Base-by-base conservation (phyloP, 2,329 filamentous ascomycete species). In the Penicillium sclerotiorum region DNA sequence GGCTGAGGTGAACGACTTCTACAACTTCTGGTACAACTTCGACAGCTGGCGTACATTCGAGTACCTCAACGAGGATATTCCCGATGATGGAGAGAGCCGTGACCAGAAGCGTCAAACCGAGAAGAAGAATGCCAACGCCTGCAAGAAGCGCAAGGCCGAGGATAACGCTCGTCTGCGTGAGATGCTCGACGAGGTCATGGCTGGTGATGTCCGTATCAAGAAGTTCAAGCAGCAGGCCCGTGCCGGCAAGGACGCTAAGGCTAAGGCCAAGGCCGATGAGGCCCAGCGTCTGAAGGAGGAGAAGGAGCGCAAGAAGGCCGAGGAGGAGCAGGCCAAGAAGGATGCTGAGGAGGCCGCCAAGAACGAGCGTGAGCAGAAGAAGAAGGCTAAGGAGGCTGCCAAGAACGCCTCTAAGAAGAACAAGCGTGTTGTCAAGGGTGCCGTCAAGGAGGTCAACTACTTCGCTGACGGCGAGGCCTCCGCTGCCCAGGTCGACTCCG, bases 321-420 rank as follows among this genome's bases (percentile, higher is more conserved):
- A 91, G 50, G 92, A 91, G 59, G 90, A 88, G 64, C 82, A 85
- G 73, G 83, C 85, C 38, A 84, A 86, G 60, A 89, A 89, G 70
- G 91, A 95, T 58, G 89, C 90, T 13, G 94, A 96, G 72, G 89
- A 88, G 62, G 81, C 86, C 35, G 90, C 91, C 58, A 97, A 97
- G 82, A 82, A 80, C 5, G 86, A 90, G 50, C 89, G 88, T 61
- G 91, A 93, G 61, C 82, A 88, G 57, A 78, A 78, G 66, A 99
- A 97, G 85, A 99, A 99, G 83, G 87, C 89, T 53, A 99, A 97
- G 81, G 94, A 99, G 76, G 93, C 93, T 2, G 94, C 94, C 50
- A 99, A 99, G 86, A 96, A 91, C 68, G 94, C 94, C 12, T 88
- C 94, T 66, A 99, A 99, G 88, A 99, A 99, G 89, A 99, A 99